These are phyloP conservation scores for Ligustrum vulgare DNA, from an alignment of 257 asterid genomes.

Conservation along the genomic window DNA sequence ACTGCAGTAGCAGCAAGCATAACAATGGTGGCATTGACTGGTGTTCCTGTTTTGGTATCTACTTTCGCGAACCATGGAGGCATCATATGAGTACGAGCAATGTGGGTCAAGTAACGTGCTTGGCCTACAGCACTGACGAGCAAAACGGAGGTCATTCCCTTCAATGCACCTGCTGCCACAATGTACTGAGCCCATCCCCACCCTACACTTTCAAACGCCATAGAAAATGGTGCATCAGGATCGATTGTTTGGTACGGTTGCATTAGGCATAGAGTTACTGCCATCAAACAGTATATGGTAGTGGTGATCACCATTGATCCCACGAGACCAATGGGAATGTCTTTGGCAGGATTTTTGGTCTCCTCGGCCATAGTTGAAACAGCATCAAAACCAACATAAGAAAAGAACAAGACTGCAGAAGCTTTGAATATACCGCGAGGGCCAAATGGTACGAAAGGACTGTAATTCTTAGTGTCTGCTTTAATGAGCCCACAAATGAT, in stretches of 20 bases:
- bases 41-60: constrained; percentile 56
- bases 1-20: constrained; percentile 54
- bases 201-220: constrained; percentile 51
- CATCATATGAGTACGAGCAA: constrained; percentile 69
- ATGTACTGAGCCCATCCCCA: constrained; percentile 69
- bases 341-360: constrained; percentile 57
- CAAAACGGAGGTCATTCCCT: constrained; percentile 68
- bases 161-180: constrained; percentile 66
- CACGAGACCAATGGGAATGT: constrained; percentile 68
- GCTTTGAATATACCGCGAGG: constrained; percentile 64
- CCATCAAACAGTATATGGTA: constrained; percentile 51
- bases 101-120: constrained; percentile 72
- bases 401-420: constrained; percentile 61
- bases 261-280: constrained; percentile 59
- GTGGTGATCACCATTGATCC: constrained; percentile 72
- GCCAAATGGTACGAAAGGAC: constrained; percentile 46
- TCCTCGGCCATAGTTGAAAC: constrained; percentile 79
- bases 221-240: constrained; percentile 58
- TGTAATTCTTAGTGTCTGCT: constrained; percentile 43
- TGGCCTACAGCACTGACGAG: constrained; percentile 67
- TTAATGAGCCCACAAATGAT: constrained; percentile 53
- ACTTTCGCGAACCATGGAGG: constrained; percentile 79
- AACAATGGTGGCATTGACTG: constrained; percentile 50
- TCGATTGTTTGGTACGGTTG: constrained; percentile 48
- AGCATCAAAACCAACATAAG: constrained; percentile 73